phyloP scores from a whole-genome alignment of 2,329 filamentous ascomycete species.

The Hymenotorrendiella dingleyae region DNA sequence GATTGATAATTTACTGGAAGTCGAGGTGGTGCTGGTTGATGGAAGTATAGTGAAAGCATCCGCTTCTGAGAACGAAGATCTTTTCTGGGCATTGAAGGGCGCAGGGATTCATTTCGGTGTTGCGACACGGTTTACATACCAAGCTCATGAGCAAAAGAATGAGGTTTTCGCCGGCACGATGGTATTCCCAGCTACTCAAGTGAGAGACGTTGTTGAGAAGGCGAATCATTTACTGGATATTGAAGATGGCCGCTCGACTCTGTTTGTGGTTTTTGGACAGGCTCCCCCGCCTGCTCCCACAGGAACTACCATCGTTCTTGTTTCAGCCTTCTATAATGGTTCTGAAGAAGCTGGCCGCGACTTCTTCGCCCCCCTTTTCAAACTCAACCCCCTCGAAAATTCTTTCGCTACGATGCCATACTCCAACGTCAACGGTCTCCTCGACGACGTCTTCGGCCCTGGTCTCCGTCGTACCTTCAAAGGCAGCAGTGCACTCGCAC shows the following conservation, averaged over 20 bases:
- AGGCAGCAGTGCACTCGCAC: constrained; percentile 32
- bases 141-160: constrained; percentile 13
- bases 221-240: constrained; percentile 10
- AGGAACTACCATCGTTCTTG: constrained; percentile 4
- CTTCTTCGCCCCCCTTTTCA: constrained; percentile 28
- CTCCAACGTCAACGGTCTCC: constrained; percentile 28
- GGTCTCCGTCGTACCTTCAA: constrained; percentile 35
- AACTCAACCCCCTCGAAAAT: constrained; percentile 24
- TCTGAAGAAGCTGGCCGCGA: constrained; percentile 24
- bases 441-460: constrained; percentile 27
- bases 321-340: constrained; percentile 32
- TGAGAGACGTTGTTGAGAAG: constrained; percentile 14
- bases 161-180: constrained; percentile 17
- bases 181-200: constrained; percentile 8
- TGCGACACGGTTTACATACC: constrained; percentile 13
- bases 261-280: constrained; percentile 7
- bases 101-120: constrained; percentile 25
- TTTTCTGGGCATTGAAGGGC: constrained; percentile 32
- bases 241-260: constrained; percentile 4
- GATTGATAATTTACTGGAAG: constrained; percentile 17
- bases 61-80: constrained; percentile 24
- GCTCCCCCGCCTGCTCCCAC: constrained; percentile 9
- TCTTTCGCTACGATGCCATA: constrained; percentile 29
- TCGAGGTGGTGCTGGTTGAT: constrained; percentile 30
- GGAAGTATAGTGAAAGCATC: constrained; percentile 25